These are phyloP conservation scores for Penicillium waksmanii DNA, from an alignment of 495 filamentous ascomycete genomes.

Conservation along the genomic window DNA sequence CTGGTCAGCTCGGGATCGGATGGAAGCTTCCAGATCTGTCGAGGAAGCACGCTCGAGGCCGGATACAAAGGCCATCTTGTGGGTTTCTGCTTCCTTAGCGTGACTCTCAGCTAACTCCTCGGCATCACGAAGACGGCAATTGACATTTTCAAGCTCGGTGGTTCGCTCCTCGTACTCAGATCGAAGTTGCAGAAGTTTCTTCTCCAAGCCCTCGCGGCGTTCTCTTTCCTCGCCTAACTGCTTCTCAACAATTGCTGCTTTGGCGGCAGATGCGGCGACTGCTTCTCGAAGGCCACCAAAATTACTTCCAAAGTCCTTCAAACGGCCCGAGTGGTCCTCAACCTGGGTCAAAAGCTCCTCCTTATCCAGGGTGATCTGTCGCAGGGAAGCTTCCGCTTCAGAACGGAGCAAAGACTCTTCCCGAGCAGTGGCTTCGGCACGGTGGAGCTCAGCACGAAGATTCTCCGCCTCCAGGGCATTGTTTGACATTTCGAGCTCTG, in stretches of 20 bases:
- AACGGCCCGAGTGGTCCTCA: constrained; percentile 64
- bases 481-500: constrained; percentile 83
- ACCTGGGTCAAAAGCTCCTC: constrained; percentile 74
- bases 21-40: constrained; percentile 49
- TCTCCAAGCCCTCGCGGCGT: constrained; percentile 75
- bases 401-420: constrained; percentile 76
- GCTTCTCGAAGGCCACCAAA: constrained; percentile 78
- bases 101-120: constrained; percentile 91
- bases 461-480: constrained; percentile 82
- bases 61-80: constrained; percentile 79
- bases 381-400: constrained; percentile 73
- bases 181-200: constrained; percentile 76
- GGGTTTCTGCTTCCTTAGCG: constrained; percentile 82
- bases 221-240: constrained; percentile 84
- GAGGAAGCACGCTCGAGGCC: constrained; percentile 71
- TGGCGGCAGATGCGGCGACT: constrained; percentile 75
- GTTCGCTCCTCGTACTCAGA: constrained; percentile 84
- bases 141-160: constrained; percentile 75
- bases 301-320: constrained; percentile 72
- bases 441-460: constrained; percentile 81
- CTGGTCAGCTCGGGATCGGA: constrained; percentile 66
- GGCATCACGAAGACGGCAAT: constrained; percentile 75
- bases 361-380: constrained; percentile 80
- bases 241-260: constrained; percentile 72
- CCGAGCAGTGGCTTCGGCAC: constrained; percentile 69